Percentiles rank a stretch among this genome's conserved stretches.
These are phyloP conservation scores for Kodamaea sp. DNA, from an alignment of 1,139 yeast genomes.

Conservation along the genomic window DNA sequence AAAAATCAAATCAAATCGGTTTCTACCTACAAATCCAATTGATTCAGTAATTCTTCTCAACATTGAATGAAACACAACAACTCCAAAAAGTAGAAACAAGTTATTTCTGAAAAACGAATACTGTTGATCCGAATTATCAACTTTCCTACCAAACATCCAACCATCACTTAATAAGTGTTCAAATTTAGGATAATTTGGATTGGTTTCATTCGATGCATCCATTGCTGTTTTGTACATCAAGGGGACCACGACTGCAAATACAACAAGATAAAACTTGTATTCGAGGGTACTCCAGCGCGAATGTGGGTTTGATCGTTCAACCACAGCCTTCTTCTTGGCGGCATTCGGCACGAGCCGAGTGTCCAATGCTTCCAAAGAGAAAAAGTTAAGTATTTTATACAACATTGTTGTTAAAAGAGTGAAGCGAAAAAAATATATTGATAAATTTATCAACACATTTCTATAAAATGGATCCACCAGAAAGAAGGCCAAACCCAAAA, in stretches of 20 bases:
- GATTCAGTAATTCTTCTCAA: slow-evolving; percentile 38
- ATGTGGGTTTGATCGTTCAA: slow-evolving; percentile 41
- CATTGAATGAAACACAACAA: slow-evolving; percentile 52
- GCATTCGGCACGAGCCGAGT: slow-evolving; percentile 57
- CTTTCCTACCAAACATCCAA: slow-evolving; percentile 78
- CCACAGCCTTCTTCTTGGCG: slow-evolving; percentile 36
- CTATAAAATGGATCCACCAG: slow-evolving; percentile 15
- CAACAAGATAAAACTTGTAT: slow-evolving; percentile 60
- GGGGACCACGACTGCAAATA: slow-evolving; percentile 71
- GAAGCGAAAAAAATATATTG: not conserved
- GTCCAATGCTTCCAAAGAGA: slow-evolving; percentile 76
- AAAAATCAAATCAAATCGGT: slow-evolving; percentile 65
- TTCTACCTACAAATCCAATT: slow-evolving; percentile 28
- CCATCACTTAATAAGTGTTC: slow-evolving; percentile 59
- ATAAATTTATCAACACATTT: not conserved
- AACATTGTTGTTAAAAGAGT: slow-evolving; percentile 1
- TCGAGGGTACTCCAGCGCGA: slow-evolving; percentile 76
- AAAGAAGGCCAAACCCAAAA: slow-evolving; percentile 72
- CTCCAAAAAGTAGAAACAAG: slow-evolving; percentile 53
- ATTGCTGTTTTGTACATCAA: slow-evolving; percentile 77
- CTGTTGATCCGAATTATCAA: slow-evolving; percentile 87
- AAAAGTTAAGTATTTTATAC: slow-evolving; percentile 35
- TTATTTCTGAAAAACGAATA: slow-evolving; percentile 85
- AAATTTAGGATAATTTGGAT: slow-evolving; percentile 70
- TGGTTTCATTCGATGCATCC: slow-evolving; percentile 73